Base-by-base conservation (phyloP, 108 stramenopile species). In the Ochromonas danica region DNA sequence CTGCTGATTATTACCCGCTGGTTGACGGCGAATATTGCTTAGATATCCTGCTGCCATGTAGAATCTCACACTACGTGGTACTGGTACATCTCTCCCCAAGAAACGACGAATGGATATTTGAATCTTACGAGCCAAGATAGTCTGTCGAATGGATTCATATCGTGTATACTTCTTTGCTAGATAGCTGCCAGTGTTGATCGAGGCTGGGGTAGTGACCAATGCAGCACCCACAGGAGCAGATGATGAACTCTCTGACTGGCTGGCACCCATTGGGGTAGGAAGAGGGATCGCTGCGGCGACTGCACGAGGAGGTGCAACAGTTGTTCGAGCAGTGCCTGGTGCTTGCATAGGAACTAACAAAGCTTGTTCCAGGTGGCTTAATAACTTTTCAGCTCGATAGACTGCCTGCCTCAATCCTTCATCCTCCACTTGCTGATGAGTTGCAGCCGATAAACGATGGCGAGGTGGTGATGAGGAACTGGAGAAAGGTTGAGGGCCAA, bases 11-110 rank as follows among this genome's bases (percentile, higher is more conserved):
- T n/a, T n/a, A n/a, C n/a, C n/a, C n/a, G n/a, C n/a, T n/a, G n/a
- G n/a, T n/a, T 10, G 14, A 31, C 10, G 6, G 63, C 31, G 31
- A 10, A 35, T 27, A 33, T 33, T 33, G 17, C 31, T 33, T 27
- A 75, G 31, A 41, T 75, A 75, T 6, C 72, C 72, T 27, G 72
- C 43, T 10, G 40, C 28, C 43, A 75, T 75, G 72, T 14, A 6
- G 3, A 27, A 33, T 27, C 72, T 6, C 14, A 75, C 27, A 36
- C n/a, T 30, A 33, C 72, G 43, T 10, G 72, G 72, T 10, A 75
- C 31, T 38, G 72, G 14, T 10, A 45, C 43, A 27, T 75, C 72
- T 28, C 31, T 28, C 3, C 27, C 10, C 40, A 75, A 27, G 51
- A 75, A 75, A 6, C 38, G 14, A 35, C 40, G 36, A 6, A 36